Conservation (phyloP, 306 rosid genomes). For the Cucurbita moschata region DNA sequence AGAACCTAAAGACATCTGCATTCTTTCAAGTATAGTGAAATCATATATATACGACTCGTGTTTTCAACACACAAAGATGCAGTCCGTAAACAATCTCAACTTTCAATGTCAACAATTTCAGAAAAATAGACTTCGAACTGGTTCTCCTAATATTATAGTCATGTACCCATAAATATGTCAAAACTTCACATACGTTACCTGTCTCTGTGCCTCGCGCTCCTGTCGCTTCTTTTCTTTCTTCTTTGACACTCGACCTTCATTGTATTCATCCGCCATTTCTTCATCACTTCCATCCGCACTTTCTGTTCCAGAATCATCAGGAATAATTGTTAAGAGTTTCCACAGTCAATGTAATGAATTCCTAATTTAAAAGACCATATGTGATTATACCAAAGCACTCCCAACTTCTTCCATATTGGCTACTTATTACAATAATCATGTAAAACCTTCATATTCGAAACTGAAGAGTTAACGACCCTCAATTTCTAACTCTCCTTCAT, state of each 20-base stretch:
- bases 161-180: neutral
- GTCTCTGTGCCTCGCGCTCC: slow-evolving; percentile 84
- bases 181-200: slow-evolving; percentile 25
- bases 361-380: neutral
- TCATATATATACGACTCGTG: neutral
- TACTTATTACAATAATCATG: neutral
- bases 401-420: neutral
- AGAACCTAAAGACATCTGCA: neutral
- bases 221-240: slow-evolving; percentile 77
- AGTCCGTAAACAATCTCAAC: neutral
- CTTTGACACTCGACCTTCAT: slow-evolving; percentile 44
- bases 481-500: neutral
- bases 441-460: neutral
- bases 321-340: neutral
- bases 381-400: neutral
- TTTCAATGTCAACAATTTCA: too few relatives aligned
- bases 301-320: slow-evolving; percentile 23
- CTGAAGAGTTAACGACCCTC: neutral
- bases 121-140: neutral
- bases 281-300: slow-evolving; percentile 60
- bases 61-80: neutral
- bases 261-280: slow-evolving; percentile 38
- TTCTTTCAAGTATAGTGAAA: neutral
- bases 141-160: neutral
- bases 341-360: neutral